Percentiles rank a stretch among this genome's conserved stretches.
Conservation (phyloP, 805 yeast genomes). For the Lachancea fermentati region DNA sequence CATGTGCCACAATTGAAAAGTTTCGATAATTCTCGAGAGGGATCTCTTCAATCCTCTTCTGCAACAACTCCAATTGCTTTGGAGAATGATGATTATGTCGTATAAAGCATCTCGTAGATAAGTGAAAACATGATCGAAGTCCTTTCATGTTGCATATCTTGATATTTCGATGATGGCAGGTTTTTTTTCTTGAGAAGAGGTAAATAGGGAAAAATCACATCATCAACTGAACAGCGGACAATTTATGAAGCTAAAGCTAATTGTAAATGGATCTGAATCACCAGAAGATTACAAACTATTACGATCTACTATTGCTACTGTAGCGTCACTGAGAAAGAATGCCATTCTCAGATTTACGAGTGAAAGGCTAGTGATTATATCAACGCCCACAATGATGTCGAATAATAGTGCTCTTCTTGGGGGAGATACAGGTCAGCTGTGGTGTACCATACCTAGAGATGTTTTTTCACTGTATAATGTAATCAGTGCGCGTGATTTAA, state of each 20-base stretch:
- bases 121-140: background rate
- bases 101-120: constrained; percentile 1
- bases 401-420: constrained; percentile 15
- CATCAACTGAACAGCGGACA: no score
- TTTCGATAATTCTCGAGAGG: constrained; percentile 82
- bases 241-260: constrained; percentile 31
- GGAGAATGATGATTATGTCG: constrained; percentile 6
- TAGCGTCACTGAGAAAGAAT: constrained; percentile 29
- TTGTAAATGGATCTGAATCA: constrained; percentile 24
- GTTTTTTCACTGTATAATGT: constrained; percentile 26
- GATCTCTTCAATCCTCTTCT: constrained; percentile 62
- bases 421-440: constrained; percentile 29
- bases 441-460: constrained; percentile 32
- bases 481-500: constrained; percentile 23
- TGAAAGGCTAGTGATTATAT: constrained; percentile 27
- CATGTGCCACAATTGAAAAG: constrained; percentile 94
- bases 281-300: constrained; percentile 30
- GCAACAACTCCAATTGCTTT: constrained; percentile 18
- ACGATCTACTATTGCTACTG: constrained; percentile 28
- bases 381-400: constrained; percentile 23
- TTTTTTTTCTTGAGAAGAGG: background rate
- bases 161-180: background rate
- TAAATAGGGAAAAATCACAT: background rate
- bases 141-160: constrained; percentile 1
- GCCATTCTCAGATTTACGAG: constrained; percentile 30